Base-by-base conservation (phyloP, 2,329 filamentous ascomycete species). In the Bipolaris zeicola region DNA sequence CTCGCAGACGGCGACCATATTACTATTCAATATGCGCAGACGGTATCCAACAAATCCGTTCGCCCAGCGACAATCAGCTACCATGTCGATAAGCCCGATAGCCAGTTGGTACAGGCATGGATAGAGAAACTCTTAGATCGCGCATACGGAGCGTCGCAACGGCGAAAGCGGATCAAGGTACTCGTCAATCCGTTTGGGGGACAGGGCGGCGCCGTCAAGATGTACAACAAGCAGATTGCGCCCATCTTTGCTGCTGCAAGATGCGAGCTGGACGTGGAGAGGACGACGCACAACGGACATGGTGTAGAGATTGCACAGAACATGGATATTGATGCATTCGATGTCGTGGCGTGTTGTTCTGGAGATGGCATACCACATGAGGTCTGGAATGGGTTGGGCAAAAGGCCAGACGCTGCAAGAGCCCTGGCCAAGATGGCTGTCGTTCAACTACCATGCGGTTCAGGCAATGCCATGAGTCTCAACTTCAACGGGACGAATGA, bases 301-400 rank as follows among this genome's bases (percentile, higher is more conserved):
- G 95, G 91, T 0, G 82, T 88, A 1, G 89, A 91, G 18, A 87
- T 98, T 58, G 88, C 87, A 10, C 83, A 90, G 70, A 82, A 87
- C 39, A 77, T 96, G 46, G 90, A 97, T 70, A 83, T 95, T 26
- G 85, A 92, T 45, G 85, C 83, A 1, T 96, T 87, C 75, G 95
- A 99, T 77, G 89, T 92, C 7, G 84, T 98, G 13, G 87, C 94
- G 24, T 91, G 91, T 60, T 95, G 92, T 72, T 97, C 94, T 0
- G 95, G 95, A 4, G 95, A 99, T 68, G 95, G 95, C 8, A 82
- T 96, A 37, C 89, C 92, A 0, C 89, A 96, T 73, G 95, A 99
- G 76, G 89, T 96, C 7, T 96, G 97, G 80, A 98, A 99, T 72
- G 95, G 95, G 0, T 79, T 99, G 31, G 92, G 86, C 13, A 89